Base-by-base conservation (phyloP, 345 rosid genomes). In the Camelina sativa region DNA sequence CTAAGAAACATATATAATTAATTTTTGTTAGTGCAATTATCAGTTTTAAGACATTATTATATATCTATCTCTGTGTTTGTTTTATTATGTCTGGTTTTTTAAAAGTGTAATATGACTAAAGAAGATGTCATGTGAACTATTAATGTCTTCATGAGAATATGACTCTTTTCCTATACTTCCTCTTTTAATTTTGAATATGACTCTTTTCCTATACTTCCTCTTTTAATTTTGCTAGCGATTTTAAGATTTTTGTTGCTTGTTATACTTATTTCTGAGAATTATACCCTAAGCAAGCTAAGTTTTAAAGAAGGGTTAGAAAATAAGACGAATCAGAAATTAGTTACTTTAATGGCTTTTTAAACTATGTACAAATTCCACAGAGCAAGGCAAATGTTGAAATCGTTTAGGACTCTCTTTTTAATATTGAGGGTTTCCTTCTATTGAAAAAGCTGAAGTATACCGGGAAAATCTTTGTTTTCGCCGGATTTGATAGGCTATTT, bases 21-120 rank as follows among this genome's bases (percentile, higher is more conserved):
- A 34, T 34, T 62, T 72, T 41, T 32, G 15, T 17, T 40, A 48
- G 35, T 61, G 43, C 76, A 61, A 12, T 41, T 50, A 62, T 61
- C 50, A 38, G 30, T 62, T 28, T 17, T 12, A 23, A 41, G 32
- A 72, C 44, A 17, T 44, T 63, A 53, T 44, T 2, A 8, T 4
- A 28, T 28, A 28, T 28, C 30, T 4, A 25, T 62, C 55, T 52
- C 5, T 55, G 50, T 34, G 58, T 44, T 65, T 25, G n/a, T 65
- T 44, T 2, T 15, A 19, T 52, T 72, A 0, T 40, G 46, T 41
- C 63, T 41, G 46, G 10, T 52, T 34, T 34, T 34, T 19, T 5
- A 40, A 25, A 25, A 48, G 5, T 52, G 62, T 46, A 30, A 23
- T 46, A 63, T 64, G 58, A 46, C 58, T n/a, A n/a, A n/a, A n/a